Evolutionary conservation across 1,139 yeast genomes (phyloP), one percentile per base, ranked within the genome.

Genomic region (Ogataea hybrid): DNA sequence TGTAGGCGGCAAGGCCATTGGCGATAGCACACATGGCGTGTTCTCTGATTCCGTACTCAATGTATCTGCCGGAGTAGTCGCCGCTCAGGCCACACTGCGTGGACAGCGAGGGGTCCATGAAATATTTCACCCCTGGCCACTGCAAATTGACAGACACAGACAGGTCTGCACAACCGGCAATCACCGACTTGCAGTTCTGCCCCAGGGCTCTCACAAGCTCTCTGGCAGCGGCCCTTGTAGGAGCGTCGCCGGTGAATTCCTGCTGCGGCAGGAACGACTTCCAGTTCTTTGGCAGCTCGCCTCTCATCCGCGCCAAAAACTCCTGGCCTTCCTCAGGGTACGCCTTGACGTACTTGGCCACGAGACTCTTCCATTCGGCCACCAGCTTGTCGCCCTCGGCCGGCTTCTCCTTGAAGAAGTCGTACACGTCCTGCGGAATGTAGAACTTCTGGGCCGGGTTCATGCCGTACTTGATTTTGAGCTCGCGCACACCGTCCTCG

Each of bases 11-110:
- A 61, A 92, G 84, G 80, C 99, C 99, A 70, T 94, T 92, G 82
- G 92, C 81, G 67, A 92, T 86, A 53, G 97, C 97, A 71, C 97
- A 97, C 97, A 92, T 90, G 69, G 89, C 97, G 71, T 94, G 98
- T 75, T 92, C 99, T 71, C 99, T 87, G 56, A 92, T 97, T 80
- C 99, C 99, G 68, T 84, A 92, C 74, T 97, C 86, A 68, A 92
- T 79, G 75, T 92, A 92, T 68, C 97, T 84, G 67, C 99, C 99
- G 49, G 79, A 56, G 75, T 83, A 90, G 65, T 80, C 80, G 69
- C 98, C 98, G 10, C 41, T 11, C 53, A 88, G 73, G 39, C 82
- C 82, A 54, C 50, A 46, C 18, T 45, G 42, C 12, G 52, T 49
- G 16, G 40, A 32, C 37, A 89, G 72, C 46, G 80, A 63, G 44